Base-by-base conservation (phyloP, 148 eudicot species). In the Nyssa sinensis region DNA sequence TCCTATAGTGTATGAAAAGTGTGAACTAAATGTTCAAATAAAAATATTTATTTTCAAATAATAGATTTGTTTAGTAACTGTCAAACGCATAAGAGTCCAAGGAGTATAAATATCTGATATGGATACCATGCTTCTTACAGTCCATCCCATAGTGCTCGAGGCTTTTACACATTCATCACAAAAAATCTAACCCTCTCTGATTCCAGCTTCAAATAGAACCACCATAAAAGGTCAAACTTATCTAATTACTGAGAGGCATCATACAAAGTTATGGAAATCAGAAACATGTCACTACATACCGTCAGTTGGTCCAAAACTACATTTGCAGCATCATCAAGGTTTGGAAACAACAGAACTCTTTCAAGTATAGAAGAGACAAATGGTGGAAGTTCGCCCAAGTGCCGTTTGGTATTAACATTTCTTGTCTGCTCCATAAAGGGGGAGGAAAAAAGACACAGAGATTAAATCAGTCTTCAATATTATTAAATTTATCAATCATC, bases 301-400 rank as follows among this genome's bases (percentile, higher is more conserved):
- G 99, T 95, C 62, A 95, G 83, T 84, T 95, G 99, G 82, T 95
- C 96, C 77, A 95, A 78, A 63, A 69, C 64, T 63, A 74, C 39
- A 63, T 80, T 70, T 72, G 77, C 69, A 76, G 89, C 86, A 74
- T 53, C 80, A 77, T 84, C 83, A 75, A 88, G 82, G 49, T 79
- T 79, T 34, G 86, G 64, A 74, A 84, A 83, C 37, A 67, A 64
- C 62, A 78, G 83, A 57, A 95, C 86, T 82, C 84, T 89, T 73
- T 88, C 82, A 58, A 92, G 81, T 70, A 95, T 35, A 7, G 81
- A 81, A 70, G 87, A 81, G 55, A 89, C 80, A 70, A 95, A 95
- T 62, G 96, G 83, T 41, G 99, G 99, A 74, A 95, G 96, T 75
- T 84, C 92, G 73, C 99, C 99, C 87, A 95, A 77, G 74, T 63